Conservation (phyloP, 2,329 filamentous ascomycete genomes). For the Leptodontidium sp. region DNA sequence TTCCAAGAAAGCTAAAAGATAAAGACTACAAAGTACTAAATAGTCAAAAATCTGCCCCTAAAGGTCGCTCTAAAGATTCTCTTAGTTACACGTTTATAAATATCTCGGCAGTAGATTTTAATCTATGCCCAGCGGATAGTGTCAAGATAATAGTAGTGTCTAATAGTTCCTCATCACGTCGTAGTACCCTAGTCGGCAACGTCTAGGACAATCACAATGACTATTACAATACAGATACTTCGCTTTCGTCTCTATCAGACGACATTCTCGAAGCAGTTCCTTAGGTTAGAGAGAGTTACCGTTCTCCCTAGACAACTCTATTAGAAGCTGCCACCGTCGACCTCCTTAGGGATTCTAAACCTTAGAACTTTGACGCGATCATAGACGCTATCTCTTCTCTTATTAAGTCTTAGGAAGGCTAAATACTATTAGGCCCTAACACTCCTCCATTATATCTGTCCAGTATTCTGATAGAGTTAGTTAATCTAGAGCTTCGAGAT, state of each 20-base stretch:
- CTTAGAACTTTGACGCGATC: slow-evolving; percentile 28
- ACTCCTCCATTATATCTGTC: no score
- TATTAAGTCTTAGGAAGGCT: no score
- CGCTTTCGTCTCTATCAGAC: slow-evolving; percentile 29
- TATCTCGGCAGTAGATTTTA: slow-evolving; percentile 30
- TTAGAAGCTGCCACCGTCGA: slow-evolving; percentile 28
- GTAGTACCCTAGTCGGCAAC: slow-evolving; percentile 3
- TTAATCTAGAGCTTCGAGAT: no score
- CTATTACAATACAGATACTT: slow-evolving; percentile 30
- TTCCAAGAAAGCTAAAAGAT: slow-evolving; percentile 27
- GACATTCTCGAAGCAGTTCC: slow-evolving; percentile 28
- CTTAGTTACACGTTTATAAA: slow-evolving; percentile 24
- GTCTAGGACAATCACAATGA: slow-evolving; percentile 28
- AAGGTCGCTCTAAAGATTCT: slow-evolving; percentile 24
- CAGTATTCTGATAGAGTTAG: no score
- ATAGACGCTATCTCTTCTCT: slow-evolving; percentile 30
- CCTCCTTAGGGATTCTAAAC: slow-evolving; percentile 27
- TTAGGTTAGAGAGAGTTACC: slow-evolving; percentile 16
- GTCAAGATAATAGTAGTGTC: slow-evolving; percentile 24
- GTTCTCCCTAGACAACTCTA: slow-evolving; percentile 1
- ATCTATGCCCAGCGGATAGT: no score
- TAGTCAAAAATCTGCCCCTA: slow-evolving; percentile 25
- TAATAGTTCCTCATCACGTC: slow-evolving; percentile 22
- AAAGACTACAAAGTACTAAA: slow-evolving; percentile 21
- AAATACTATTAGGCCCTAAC: no score